Evolutionary conservation across 345 rosid species (phyloP).

Genomic region (Populus ilicifolia): DNA sequence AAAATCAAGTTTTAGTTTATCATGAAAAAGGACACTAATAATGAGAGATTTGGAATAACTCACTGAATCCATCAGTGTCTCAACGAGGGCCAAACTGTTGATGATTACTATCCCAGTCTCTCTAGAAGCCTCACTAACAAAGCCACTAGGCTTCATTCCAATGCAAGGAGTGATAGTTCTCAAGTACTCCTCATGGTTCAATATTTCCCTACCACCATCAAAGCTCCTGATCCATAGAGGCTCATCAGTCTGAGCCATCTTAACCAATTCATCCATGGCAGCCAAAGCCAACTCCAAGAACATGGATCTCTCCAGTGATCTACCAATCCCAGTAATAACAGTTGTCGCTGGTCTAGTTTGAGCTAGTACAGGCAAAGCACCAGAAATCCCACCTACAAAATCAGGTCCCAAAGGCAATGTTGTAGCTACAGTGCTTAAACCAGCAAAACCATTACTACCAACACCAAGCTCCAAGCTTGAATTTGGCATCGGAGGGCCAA

Average conservation of each 20-base stretch:
- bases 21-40: not conserved
- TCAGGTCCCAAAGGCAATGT: constrained; percentile 50
- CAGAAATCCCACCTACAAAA: constrained; percentile 49
- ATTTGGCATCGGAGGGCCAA: constrained; percentile 49
- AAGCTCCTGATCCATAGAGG: constrained; percentile 69
- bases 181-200: constrained; percentile 70
- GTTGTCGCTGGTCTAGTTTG: constrained; percentile 35
- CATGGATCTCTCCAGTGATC: constrained; percentile 65
- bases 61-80: constrained; percentile 91
- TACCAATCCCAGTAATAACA: constrained; percentile 39
- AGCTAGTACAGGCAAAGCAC: constrained; percentile 30
- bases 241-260: constrained; percentile 70
- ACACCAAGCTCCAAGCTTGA: constrained; percentile 83
- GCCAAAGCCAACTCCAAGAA: constrained; percentile 71
- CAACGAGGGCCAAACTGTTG: constrained; percentile 84
- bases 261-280: constrained; percentile 86
- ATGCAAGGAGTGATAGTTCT: constrained; percentile 56
- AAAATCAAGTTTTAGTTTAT: not conserved
- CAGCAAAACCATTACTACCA: constrained; percentile 58
- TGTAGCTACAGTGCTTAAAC: constrained; percentile 33
- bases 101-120: constrained; percentile 80
- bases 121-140: constrained; percentile 78
- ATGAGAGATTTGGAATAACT: constrained; percentile 16
- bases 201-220: constrained; percentile 56
- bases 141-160: constrained; percentile 65